These are phyloP conservation scores for Aegilops longissima DNA, from an alignment of 176 grass and related monocot species.

Conservation along the genomic window DNA sequence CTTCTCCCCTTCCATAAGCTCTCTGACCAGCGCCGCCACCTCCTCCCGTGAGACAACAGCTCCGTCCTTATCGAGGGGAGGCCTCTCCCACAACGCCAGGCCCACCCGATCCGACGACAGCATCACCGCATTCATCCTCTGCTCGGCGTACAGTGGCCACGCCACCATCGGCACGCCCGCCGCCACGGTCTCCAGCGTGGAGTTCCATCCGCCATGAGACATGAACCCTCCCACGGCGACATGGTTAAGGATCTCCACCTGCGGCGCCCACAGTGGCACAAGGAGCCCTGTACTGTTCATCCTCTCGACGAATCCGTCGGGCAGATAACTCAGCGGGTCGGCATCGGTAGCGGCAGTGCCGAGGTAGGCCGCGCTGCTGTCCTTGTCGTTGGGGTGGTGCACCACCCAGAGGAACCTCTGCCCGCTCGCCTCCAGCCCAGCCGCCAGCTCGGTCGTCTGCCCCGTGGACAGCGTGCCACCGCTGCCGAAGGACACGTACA, in stretches of 20 bases:
- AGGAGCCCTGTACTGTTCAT: slow-evolving; percentile 18
- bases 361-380: neutral
- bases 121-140: slow-evolving; percentile 40
- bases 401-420: slow-evolving; percentile 67
- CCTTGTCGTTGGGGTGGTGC: too few species aligned
- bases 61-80: too few species aligned
- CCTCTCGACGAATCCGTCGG: slow-evolving; percentile 26
- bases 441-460: slow-evolving; percentile 55
- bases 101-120: too few species aligned
- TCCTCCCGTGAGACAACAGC: too few species aligned
- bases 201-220: slow-evolving; percentile 67
- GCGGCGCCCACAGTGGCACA: slow-evolving; percentile 50
- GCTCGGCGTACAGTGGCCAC: slow-evolving; percentile 67
- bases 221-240: slow-evolving; percentile 41
- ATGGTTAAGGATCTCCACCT: slow-evolving; percentile 48
- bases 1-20: too few species aligned
- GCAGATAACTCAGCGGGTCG: slow-evolving; percentile 36
- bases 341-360: neutral
- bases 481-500: slow-evolving; percentile 75
- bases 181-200: slow-evolving; percentile 43
- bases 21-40: too few species aligned
- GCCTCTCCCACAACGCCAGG: too few species aligned
- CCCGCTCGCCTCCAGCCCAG: slow-evolving; percentile 62
- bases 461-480: slow-evolving; percentile 45
- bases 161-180: slow-evolving; percentile 50